Evolutionary conservation across 176 grass and related monocot species (phyloP).

Genomic region (Dactylis glomerata): DNA sequence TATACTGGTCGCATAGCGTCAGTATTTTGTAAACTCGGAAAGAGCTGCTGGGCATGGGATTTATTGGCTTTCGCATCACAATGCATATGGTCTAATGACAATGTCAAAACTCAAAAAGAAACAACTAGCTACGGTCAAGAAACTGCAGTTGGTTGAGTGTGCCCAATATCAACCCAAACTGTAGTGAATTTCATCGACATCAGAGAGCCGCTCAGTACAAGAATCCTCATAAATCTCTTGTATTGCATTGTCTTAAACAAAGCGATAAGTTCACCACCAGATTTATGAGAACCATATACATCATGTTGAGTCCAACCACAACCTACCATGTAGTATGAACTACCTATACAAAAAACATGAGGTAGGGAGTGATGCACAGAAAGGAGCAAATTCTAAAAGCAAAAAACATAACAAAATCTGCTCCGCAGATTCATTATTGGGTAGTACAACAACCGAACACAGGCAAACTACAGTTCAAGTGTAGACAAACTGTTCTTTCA

Average conservation of each 20-base stretch:
- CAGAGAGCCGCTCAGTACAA: not conserved
- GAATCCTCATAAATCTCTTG: not conserved
- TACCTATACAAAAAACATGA: not conserved
- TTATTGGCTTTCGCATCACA: too few relatives aligned
- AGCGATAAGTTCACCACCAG: not conserved
- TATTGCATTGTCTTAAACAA: not conserved
- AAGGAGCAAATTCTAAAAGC: not conserved
- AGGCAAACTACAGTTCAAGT: slow-evolving; percentile 11
- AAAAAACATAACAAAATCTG: not conserved
- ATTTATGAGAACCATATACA: not conserved
- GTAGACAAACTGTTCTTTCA: slow-evolving; percentile 9
- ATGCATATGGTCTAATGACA: too few relatives aligned
- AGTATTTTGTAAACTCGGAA: too few relatives aligned
- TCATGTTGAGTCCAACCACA: not conserved
- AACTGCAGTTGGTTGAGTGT: too few relatives aligned
- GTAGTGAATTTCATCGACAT: too few relatives aligned
- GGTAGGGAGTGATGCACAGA: not conserved
- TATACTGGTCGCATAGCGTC: too few relatives aligned
- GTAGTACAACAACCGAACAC: slow-evolving; percentile 35
- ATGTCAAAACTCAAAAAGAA: too few relatives aligned
- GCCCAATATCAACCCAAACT: too few relatives aligned
- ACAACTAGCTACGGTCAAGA: too few relatives aligned
- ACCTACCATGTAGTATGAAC: not conserved
- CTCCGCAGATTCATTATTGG: slow-evolving; percentile 25
- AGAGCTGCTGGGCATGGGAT: too few relatives aligned